Conservation (phyloP, 305 asterid species). For the Rubia balearica region DNA sequence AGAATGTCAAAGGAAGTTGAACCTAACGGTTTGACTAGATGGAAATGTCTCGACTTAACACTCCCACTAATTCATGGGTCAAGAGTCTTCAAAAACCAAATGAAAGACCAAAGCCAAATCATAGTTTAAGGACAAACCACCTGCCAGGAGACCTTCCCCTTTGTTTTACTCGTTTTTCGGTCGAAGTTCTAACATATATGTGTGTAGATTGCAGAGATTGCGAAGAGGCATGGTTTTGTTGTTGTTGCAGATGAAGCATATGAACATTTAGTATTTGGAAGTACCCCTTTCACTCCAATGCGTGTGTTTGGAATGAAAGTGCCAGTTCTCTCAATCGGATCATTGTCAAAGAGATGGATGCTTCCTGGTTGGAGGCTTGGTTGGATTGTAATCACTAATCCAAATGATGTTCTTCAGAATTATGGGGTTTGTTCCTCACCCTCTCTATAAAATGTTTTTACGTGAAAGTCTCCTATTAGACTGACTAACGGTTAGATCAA, state of each 20-base stretch:
- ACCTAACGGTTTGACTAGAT: too few relatives aligned
- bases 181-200: neutral
- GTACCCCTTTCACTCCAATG: constrained; percentile 64
- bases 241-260: constrained; percentile 69
- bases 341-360: constrained; percentile 79
- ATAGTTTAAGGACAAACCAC: too few relatives aligned
- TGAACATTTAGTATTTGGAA: constrained; percentile 64
- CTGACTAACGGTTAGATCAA: too few relatives aligned
- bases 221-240: constrained; percentile 40
- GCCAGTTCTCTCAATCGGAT: constrained; percentile 69
- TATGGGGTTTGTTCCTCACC: constrained; percentile 42
- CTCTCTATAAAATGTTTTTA: neutral
- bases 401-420: constrained; percentile 44
- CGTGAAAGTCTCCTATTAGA: too few relatives aligned
- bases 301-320: constrained; percentile 48
- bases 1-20: too few relatives aligned
- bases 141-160: too few relatives aligned
- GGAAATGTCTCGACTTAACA: too few relatives aligned
- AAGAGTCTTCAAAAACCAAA: too few relatives aligned
- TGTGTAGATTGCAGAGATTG: constrained; percentile 51
- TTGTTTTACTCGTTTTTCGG: neutral
- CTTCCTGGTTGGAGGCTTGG: constrained; percentile 91
- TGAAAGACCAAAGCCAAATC: too few relatives aligned
- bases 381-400: constrained; percentile 69
- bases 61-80: too few relatives aligned